phyloP scores from a whole-genome alignment of 1,284 basidiomycete species.

The Leccinum discolor region DNA sequence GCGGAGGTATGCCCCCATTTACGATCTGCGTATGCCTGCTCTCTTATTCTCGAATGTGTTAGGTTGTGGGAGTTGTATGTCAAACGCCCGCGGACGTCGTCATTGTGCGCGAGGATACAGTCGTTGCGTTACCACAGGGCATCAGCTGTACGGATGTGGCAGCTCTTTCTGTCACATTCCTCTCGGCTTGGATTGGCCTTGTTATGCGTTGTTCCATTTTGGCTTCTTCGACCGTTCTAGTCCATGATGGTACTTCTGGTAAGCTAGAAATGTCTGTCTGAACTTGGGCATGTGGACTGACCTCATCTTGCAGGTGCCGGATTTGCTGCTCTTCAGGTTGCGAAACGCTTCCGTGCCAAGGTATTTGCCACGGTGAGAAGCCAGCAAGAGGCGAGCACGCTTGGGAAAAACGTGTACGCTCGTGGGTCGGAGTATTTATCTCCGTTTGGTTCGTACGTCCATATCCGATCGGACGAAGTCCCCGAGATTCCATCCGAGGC shows the following conservation, averaged over 20 bases:
- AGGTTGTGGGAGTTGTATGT: conserved; percentile 18
- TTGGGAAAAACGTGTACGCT: conserved; percentile 22
- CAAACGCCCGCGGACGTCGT: conserved; percentile 15
- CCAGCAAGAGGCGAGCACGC: conserved; percentile 8
- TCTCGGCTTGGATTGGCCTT: conserved; percentile 30
- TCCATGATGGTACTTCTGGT: conserved; percentile 31
- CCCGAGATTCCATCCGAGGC: conserved; percentile 17
- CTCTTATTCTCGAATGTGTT: neutral
- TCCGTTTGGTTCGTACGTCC: conserved; percentile 26
- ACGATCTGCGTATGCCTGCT: neutral
- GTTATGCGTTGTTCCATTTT: conserved; percentile 18
- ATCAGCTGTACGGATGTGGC: conserved; percentile 18
- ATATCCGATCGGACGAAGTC: conserved; percentile 18
- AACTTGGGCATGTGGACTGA: conserved; percentile 6
- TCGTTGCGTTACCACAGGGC: conserved; percentile 16
- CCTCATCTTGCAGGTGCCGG: conserved; percentile 14
- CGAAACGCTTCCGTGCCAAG: conserved; percentile 18
- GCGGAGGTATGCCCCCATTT: conserved; percentile 4
- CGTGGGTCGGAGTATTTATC: conserved; percentile 23
- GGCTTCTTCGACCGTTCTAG: conserved; percentile 22
- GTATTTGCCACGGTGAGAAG: conserved; percentile 21
- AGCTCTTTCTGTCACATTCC: conserved; percentile 19
- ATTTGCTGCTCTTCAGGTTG: conserved; percentile 21
- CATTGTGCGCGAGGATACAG: conserved; percentile 14
- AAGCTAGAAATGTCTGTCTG: neutral